These are phyloP conservation scores for Thermomucor indicae-seudaticae DNA, from an alignment of 371 early-diverging fungal species.

Conservation along the genomic window DNA sequence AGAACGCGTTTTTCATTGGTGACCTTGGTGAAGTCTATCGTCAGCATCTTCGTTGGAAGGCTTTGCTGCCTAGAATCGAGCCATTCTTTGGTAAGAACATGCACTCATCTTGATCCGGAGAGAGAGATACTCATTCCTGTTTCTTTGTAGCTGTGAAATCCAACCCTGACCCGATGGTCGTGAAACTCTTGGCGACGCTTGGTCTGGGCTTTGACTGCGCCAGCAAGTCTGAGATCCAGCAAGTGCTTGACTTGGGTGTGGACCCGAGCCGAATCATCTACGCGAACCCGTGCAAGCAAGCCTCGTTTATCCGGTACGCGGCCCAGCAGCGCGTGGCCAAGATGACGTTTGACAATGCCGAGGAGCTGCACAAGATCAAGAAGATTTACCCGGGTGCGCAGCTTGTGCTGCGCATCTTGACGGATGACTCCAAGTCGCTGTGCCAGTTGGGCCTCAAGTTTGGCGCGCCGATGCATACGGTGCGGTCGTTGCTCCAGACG, in stretches of 20 bases:
- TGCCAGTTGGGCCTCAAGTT: conserved; percentile 96
- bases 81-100: conserved; percentile 93
- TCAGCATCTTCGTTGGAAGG: conserved; percentile 82
- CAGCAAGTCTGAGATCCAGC: conserved; percentile 82
- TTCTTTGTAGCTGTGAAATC: conserved; percentile 85
- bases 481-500: conserved; percentile 61
- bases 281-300: conserved; percentile 98
- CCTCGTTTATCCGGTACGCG: conserved; percentile 89
- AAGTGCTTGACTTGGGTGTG: conserved; percentile 76
- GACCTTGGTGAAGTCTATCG: conserved; percentile 88
- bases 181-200: conserved; percentile 77
- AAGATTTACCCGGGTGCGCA: conserved; percentile 76
- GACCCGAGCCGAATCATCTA: conserved; percentile 85
- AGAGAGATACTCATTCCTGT: no score
- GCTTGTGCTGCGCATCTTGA: conserved; percentile 88
- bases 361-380: conserved; percentile 94
- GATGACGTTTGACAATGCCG: conserved; percentile 98
- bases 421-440: conserved; percentile 91
- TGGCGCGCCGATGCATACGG: conserved; percentile 80
- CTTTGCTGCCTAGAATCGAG: conserved; percentile 83
- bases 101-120: no score
- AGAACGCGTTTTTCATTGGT: conserved; percentile 90
- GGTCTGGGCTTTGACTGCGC: conserved; percentile 95
- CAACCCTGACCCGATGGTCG: conserved; percentile 87
- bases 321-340: conserved; percentile 70